Percentiles rank a stretch among this genome's conserved stretches.
phyloP scores from a whole-genome alignment of 352 stramenopile species.

The Pythium insidiosum region DNA sequence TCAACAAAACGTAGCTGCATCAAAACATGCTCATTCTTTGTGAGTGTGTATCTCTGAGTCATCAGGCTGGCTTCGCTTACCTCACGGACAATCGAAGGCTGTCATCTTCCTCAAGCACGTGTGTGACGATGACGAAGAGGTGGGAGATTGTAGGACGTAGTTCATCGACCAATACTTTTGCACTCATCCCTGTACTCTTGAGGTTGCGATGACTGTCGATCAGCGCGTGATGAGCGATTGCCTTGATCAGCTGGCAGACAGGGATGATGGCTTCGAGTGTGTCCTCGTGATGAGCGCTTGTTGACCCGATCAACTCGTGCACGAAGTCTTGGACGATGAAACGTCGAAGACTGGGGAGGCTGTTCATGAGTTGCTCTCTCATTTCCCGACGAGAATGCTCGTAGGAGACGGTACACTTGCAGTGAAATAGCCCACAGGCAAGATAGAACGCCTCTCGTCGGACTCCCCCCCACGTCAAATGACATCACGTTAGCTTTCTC shows the following conservation, averaged over 20 bases:
- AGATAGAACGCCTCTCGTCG: constrained; percentile 76
- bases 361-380: neutral
- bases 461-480: constrained; percentile 40
- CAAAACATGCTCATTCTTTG: too few species aligned
- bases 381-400: constrained; percentile 28
- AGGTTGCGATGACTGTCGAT: too few species aligned
- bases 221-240: constrained; percentile 62
- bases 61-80: too few species aligned
- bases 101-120: too few species aligned
- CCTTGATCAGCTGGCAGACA: constrained; percentile 55
- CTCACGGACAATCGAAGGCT: constrained; percentile 2
- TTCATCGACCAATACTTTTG: too few species aligned
- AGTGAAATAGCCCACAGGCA: constrained; percentile 61
- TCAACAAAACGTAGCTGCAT: constrained; percentile 54
- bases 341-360: constrained; percentile 20
- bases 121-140: neutral
- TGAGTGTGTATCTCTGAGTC: too few species aligned
- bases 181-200: too few species aligned
- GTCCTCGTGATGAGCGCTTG: constrained; percentile 11
- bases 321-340: constrained; percentile 62
- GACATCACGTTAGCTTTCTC: constrained; percentile 2
- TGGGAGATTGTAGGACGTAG: too few species aligned
- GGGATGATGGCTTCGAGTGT: constrained; percentile 60
- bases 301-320: constrained; percentile 32
- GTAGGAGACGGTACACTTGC: constrained; percentile 52